A percentile compares a stretch with the other conserved stretches of the same genome.
Evolutionary conservation across 345 rosid genomes (phyloP).

Genomic region (Populus alba): DNA sequence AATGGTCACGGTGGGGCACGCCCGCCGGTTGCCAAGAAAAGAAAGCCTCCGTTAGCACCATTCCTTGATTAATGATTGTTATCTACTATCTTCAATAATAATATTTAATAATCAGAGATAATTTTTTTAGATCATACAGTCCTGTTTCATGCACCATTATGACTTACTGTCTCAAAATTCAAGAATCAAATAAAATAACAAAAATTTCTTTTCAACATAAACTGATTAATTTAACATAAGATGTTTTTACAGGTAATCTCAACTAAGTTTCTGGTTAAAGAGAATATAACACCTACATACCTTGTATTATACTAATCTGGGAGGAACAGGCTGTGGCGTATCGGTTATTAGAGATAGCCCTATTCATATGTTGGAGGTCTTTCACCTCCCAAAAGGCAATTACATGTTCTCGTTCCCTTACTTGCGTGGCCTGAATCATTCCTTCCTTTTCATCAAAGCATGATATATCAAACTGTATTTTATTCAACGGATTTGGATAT

Average conservation of each 20-base stretch:
- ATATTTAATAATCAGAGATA: neutral
- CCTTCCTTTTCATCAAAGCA: accelerated
- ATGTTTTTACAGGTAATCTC: accelerated
- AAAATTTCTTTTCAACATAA: too few relatives aligned
- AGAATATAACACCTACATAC: too few relatives aligned
- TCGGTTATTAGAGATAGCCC: too few relatives aligned
- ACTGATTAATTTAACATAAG: too few relatives aligned
- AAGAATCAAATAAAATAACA: too few relatives aligned
- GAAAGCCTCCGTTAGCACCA: neutral
- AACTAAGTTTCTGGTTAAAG: accelerated
- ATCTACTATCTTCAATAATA: too few relatives aligned
- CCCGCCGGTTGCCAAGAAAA: neutral
- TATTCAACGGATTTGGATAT: accelerated
- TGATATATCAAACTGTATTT: too few relatives aligned
- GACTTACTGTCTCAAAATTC: too few relatives aligned
- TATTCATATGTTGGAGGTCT: too few relatives aligned
- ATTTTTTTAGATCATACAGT: neutral
- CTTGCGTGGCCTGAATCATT: accelerated
- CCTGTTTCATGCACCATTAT: neutral
- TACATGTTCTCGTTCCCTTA: too few relatives aligned
- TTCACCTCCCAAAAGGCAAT: too few relatives aligned
- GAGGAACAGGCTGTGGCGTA: accelerated
- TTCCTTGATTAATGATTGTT: neutral
- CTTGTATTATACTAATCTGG: too few relatives aligned
- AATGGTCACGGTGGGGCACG: neutral